Conservation (phyloP, 805 yeast species). For the Candida koratica region DNA sequence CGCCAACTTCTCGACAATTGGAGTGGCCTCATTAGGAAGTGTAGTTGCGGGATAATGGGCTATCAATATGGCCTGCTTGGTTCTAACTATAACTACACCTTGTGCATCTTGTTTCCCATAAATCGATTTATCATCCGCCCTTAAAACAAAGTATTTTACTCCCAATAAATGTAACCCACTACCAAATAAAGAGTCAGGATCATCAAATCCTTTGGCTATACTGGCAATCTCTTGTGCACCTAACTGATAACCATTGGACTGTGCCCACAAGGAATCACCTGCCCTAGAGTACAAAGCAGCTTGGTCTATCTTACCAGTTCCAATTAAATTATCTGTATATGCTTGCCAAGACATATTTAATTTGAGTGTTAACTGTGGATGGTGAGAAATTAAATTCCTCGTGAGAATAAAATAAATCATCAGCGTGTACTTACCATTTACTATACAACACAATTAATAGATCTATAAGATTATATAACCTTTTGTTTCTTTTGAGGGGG, state of each 20-base stretch:
- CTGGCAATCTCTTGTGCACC: constrained; percentile 66
- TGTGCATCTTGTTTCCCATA: constrained; percentile 88
- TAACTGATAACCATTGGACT: constrained; percentile 62
- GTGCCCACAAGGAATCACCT: constrained; percentile 95
- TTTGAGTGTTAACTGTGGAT: too few relatives aligned
- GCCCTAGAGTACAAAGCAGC: constrained; percentile 93
- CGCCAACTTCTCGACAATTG: constrained; percentile 91
- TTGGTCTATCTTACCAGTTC: constrained; percentile 83
- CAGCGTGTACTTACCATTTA: constrained; percentile 2
- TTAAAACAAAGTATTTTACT: constrained; percentile 80
- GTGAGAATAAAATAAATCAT: too few relatives aligned
- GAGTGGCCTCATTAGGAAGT: constrained; percentile 92
- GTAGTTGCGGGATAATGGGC: constrained; percentile 94
- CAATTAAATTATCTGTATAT: constrained; percentile 88
- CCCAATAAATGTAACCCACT: constrained; percentile 83
- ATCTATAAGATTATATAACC: background rate
- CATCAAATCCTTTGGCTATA: constrained; percentile 74
- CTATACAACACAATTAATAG: constrained; percentile 1
- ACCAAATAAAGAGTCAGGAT: constrained; percentile 75
- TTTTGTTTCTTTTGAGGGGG: constrained; percentile 23
- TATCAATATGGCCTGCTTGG: constrained; percentile 85
- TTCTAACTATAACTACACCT: constrained; percentile 88
- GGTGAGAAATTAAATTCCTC: too few relatives aligned
- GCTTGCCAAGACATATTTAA: constrained; percentile 51
- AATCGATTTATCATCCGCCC: constrained; percentile 88